A percentile compares a stretch with the other conserved stretches of the same genome.
These are phyloP conservation scores for Cordyceps sp. DNA, from an alignment of 2,329 filamentous ascomycete genomes.

Conservation along the genomic window DNA sequence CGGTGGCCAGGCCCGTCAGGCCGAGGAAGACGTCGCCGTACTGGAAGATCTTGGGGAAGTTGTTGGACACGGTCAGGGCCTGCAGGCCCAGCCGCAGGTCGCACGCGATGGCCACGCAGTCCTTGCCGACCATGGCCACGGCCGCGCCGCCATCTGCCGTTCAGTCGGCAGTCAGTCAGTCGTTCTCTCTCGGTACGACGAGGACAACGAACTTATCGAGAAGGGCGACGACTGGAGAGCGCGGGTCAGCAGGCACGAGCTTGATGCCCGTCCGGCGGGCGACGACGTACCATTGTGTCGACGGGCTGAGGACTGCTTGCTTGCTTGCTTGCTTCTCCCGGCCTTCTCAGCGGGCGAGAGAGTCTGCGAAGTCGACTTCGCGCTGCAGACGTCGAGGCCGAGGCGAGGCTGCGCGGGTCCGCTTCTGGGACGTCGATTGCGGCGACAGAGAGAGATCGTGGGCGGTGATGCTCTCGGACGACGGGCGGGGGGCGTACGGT, in stretches of 20 bases:
- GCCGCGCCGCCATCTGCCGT: conserved; percentile 67
- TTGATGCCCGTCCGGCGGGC: not conserved
- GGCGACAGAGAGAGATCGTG: too few relatives aligned
- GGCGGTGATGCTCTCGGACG: too few relatives aligned
- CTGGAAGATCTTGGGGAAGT: conserved; percentile 99
- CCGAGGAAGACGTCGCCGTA: conserved; percentile 94
- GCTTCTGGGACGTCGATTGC: too few relatives aligned
- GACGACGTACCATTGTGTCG: not conserved
- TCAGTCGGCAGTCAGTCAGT: not conserved
- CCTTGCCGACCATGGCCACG: conserved; percentile 98
- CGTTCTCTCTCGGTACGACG: too few relatives aligned
- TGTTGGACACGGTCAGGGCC: conserved; percentile 93
- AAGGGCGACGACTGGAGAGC: conserved; percentile 63
- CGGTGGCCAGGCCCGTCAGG: conserved; percentile 88
- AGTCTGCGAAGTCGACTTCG: too few relatives aligned
- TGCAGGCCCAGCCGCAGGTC: conserved; percentile 96
- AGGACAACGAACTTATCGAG: conserved; percentile 69
- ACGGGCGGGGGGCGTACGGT: too few relatives aligned
- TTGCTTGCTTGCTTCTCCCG: too few relatives aligned
- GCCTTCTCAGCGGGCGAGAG: too few relatives aligned
- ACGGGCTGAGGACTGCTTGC: too few relatives aligned
- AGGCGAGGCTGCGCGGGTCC: too few relatives aligned
- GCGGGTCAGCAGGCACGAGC: conserved; percentile 1
- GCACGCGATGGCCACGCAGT: conserved; percentile 98
- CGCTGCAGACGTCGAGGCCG: too few relatives aligned